These are phyloP conservation scores for Lagerstroemia speciosa DNA, from an alignment of 345 rosid species.

Conservation along the genomic window DNA sequence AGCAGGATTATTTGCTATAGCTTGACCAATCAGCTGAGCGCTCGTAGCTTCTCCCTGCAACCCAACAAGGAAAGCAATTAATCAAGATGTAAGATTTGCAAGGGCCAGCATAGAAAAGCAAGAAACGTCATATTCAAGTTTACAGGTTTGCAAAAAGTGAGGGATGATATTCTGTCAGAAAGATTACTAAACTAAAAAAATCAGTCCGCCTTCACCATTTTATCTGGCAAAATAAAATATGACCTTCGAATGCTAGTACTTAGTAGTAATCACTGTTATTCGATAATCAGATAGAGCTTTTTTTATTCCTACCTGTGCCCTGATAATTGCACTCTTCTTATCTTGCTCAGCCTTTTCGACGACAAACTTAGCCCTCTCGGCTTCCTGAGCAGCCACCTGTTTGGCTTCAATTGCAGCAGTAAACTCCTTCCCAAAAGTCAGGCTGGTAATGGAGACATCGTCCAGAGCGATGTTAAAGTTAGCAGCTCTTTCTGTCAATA, in stretches of 20 bases:
- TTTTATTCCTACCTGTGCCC: conserved; percentile 56
- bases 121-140: not conserved
- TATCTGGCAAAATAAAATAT: too few relatives aligned
- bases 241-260: too few relatives aligned
- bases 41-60: conserved; percentile 85
- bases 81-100: too few relatives aligned
- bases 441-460: conserved; percentile 80
- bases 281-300: too few relatives aligned
- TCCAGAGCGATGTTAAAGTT: conserved; percentile 69
- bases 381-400: conserved; percentile 95
- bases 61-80: not conserved
- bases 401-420: conserved; percentile 94
- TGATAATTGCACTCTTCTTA: conserved; percentile 81
- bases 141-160: not conserved
- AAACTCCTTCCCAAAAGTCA: conserved; percentile 88
- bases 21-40: conserved; percentile 90
- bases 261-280: too few relatives aligned
- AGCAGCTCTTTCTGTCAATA: conserved; percentile 72
- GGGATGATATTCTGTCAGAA: too few relatives aligned
- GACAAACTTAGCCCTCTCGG: conserved; percentile 84
- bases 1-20: conserved; percentile 86
- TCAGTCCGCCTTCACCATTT: too few relatives aligned
- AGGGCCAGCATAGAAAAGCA: not conserved
- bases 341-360: conserved; percentile 97
- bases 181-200: too few relatives aligned